A percentile compares a stretch with the other conserved stretches of the same genome.
Conservation (phyloP, 768 basidiomycete genomes). For the Thelephora ganbajun region DNA sequence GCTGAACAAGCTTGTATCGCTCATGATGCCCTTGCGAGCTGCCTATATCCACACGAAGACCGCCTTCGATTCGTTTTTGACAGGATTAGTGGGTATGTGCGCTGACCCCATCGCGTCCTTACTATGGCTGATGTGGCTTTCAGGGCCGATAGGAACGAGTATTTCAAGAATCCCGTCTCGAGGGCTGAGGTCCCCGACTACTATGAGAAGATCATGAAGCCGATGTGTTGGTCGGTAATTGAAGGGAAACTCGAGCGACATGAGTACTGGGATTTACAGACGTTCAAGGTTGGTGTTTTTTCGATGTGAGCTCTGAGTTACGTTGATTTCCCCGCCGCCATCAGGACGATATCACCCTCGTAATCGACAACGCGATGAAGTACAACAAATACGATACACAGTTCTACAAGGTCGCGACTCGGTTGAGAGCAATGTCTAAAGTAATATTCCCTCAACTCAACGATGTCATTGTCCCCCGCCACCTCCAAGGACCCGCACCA, state of each 20-base stretch:
- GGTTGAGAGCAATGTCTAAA: constrained; percentile 32
- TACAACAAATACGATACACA: constrained; percentile 74
- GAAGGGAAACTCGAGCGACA: constrained; percentile 69
- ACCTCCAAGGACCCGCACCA: constrained; percentile 2
- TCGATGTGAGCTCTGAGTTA: background rate
- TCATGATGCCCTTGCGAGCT: constrained; percentile 44
- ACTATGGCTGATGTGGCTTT: background rate
- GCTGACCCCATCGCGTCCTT: too few species aligned
- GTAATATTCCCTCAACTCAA: constrained; percentile 32
- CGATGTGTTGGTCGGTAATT: constrained; percentile 84
- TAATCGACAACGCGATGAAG: constrained; percentile 70
- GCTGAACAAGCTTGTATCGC: constrained; percentile 52
- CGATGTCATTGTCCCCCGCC: constrained; percentile 9
- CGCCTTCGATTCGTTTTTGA: constrained; percentile 53
- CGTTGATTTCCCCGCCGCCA: background rate
- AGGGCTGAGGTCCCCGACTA: constrained; percentile 78
- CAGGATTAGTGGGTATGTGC: constrained; percentile 50
- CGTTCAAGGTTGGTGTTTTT: constrained; percentile 44
- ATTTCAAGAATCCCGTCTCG: constrained; percentile 77
- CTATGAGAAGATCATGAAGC: constrained; percentile 69
- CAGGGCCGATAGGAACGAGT: constrained; percentile 60
- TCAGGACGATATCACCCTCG: constrained; percentile 72
- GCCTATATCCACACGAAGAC: constrained; percentile 55
- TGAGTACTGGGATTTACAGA: constrained; percentile 64
- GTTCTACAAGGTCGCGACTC: constrained; percentile 54